Base-by-base conservation (phyloP, 805 yeast genomes). In the Ogataea philodendri region DNA sequence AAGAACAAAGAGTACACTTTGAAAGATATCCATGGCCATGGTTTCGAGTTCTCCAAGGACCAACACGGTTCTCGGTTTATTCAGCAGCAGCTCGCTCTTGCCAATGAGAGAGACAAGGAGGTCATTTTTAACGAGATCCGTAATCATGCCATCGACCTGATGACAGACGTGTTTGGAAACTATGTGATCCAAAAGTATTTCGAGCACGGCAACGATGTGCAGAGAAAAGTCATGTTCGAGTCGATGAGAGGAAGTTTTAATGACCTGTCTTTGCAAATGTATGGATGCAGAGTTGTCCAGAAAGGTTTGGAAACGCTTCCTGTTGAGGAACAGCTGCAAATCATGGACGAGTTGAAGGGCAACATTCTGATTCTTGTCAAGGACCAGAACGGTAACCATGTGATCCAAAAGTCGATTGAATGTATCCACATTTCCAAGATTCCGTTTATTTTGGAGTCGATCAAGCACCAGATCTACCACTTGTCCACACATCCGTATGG, bases 301-400 rank as follows among this genome's bases (percentile, higher is more conserved):
- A 75, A 87, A 54, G 97, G 97, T 1, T 68, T 93, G 35, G 96
- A 86, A 57, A 78, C 77, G 42, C 69, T 86, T 26, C 67, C 67
- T 3, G 59, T 74, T 7, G 74, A 72, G 1, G 84, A 84, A 45
- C 93, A 85, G 60, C 69, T 81, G 17, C 60, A 60, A 21, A 69
- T 93, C 20, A 77, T 87, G 32, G 66, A 69, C 16, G 98, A 93
- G 62, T 66, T 93, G 42, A 74, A 70, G 34, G 46, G 48, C 7
- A 69, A 72, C 44, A 78, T 83, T 15, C 53, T 80, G 34, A 71
- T 72, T 39, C 74, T 90, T 60, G 84, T 90, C 41, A 87, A 87
- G 56, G 97, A 93, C 60, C 97, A 90, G 65, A 93, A 93, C 60
- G 98, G 97, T 46, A 93, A 93, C 60, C 99, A 93, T 61, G 98